Base-by-base conservation (phyloP, 495 filamentous ascomycete genomes). In the Cenococcum geophilum region DNA sequence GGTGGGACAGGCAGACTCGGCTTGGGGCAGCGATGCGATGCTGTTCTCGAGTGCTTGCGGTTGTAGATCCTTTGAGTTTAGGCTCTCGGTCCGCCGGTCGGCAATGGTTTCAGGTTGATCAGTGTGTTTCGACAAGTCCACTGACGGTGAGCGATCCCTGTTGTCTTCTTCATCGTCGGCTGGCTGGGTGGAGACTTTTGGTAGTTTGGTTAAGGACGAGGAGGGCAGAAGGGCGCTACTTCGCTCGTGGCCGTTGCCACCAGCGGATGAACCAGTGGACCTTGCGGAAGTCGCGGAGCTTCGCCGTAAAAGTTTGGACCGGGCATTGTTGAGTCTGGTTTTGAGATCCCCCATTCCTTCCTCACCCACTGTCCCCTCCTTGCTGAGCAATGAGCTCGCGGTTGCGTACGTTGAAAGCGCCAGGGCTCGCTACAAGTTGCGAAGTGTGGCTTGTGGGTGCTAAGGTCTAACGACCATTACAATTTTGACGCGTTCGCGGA, bases 291-390 rank as follows among this genome's bases (percentile, higher is more conserved):
- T 54, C 10, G 56, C 21, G 57, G 55, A 60, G 54, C 52, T 20
- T 22, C 64, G n/a, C 5, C 67, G 60, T 32, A 66, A 53, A 56
- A 57, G 63, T 63, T 66, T 69, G 20, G 60, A 9, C 14, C 66
- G 59, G 25, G 62, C 66, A 52, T 60, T 65, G 36, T 42, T 58
- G 43, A 69, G 34, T 25, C 60, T 49, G 14, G 60, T 57, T 51
- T 66, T 69, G 25, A 66, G 23, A 60, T 64, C 57, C 34, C 56
- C 57, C 66, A 68, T 65, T 40, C 42, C 61, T 23, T 32, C 25
- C 21, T 18, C 14, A 22, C 48, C 48, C 4, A 27, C 14, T 12
- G 5, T 22, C 21, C 49, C 49, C 49, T 52, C 49, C 21, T 52
- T 25, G 49, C 49, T 16, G 49, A 45, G 40, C 40, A 45, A 45